Evolutionary conservation across 2,329 filamentous ascomycete genomes (phyloP).

Genomic region (Mariannaea elegans): DNA sequence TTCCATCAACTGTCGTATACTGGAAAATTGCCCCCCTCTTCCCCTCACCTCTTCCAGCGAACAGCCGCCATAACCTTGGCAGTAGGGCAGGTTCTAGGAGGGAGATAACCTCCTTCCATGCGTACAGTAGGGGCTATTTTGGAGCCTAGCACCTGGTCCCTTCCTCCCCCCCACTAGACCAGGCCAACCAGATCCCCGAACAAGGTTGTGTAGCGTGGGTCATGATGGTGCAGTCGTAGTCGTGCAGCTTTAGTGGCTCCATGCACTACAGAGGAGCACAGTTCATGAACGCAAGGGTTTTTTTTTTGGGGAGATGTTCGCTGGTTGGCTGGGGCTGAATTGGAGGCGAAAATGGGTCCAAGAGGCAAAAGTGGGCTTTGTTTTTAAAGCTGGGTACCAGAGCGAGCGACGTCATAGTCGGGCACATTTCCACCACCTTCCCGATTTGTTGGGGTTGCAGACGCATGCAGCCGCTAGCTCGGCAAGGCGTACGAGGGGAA

Average conservation of each 20-base stretch:
- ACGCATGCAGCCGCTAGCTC: not conserved
- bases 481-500: not conserved
- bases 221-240: slow-evolving; percentile 5
- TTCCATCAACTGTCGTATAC: slow-evolving; percentile 11
- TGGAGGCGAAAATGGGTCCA: slow-evolving; percentile 2
- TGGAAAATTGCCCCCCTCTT: slow-evolving; percentile 15
- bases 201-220: slow-evolving; percentile 12
- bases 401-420: slow-evolving; percentile 20
- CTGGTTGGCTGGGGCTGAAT: slow-evolving; percentile 6
- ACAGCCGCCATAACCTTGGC: slow-evolving; percentile 7
- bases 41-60: slow-evolving; percentile 7
- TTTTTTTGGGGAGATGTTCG: not conserved
- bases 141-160: slow-evolving; percentile 12
- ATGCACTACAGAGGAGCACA: not conserved
- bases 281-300: slow-evolving; percentile 15
- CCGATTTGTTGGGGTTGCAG: slow-evolving; percentile 9
- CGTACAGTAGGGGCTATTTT: slow-evolving; percentile 20
- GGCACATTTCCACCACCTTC: slow-evolving; percentile 15
- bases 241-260: slow-evolving; percentile 5
- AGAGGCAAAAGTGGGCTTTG: too few species aligned
- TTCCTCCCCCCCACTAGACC: not conserved
- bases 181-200: slow-evolving; percentile 28
- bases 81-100: slow-evolving; percentile 7
- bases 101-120: slow-evolving; percentile 21
- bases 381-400: too few species aligned